A percentile compares a stretch with the other conserved stretches of the same genome.
Conservation (phyloP, 164 flowering plant species). For the Vitis rupestris region DNA sequence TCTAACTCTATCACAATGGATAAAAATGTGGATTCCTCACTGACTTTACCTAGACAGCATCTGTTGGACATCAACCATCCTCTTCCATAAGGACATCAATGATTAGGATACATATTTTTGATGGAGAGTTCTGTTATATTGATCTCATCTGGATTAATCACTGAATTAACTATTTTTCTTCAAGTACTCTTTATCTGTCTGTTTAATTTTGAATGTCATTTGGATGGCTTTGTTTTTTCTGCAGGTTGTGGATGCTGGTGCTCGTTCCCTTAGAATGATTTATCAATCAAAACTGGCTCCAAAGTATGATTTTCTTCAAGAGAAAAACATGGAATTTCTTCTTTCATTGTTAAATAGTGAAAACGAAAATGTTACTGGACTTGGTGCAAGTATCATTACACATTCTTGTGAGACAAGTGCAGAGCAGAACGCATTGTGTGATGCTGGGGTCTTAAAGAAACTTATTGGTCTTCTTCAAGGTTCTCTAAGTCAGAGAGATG, state of each 20-base stretch:
- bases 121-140: background rate
- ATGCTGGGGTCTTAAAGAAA: constrained; percentile 64
- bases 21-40: too few species aligned
- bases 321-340: constrained; percentile 61
- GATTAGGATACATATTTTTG: too few species aligned
- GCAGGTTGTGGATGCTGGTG: constrained; percentile 94
- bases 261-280: constrained; percentile 86
- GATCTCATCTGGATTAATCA: background rate
- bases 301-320: constrained; percentile 61
- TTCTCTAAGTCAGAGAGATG: constrained; percentile 74
- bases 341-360: constrained; percentile 65
- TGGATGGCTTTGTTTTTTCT: constrained; percentile 13
- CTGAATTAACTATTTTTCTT: background rate
- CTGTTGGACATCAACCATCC: too few species aligned
- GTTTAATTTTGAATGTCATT: constrained; percentile 8
- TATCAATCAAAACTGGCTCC: constrained; percentile 92
- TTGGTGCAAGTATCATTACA: constrained; percentile 82
- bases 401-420: constrained; percentile 74
- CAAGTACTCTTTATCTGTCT: background rate
- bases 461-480: constrained; percentile 67
- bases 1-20: too few species aligned
- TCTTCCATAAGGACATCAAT: too few species aligned
- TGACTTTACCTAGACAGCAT: too few species aligned
- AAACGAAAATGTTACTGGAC: constrained; percentile 83
- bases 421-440: constrained; percentile 73